These are phyloP conservation scores for Puccinia polysora DNA, from an alignment of 1,284 basidiomycete genomes.

Conservation along the genomic window DNA sequence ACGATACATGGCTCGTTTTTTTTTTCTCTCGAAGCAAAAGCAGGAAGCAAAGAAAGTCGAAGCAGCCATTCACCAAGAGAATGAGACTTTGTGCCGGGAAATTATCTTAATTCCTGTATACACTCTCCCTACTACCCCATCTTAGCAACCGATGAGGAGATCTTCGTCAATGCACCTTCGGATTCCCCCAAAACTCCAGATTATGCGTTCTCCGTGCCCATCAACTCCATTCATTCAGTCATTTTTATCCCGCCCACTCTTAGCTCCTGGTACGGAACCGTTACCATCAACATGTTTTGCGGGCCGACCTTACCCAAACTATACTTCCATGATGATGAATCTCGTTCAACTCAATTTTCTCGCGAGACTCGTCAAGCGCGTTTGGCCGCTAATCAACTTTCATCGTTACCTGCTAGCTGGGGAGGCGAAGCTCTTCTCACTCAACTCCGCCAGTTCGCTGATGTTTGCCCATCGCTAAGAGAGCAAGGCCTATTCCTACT, in stretches of 20 bases:
- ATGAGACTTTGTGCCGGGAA: too few relatives aligned
- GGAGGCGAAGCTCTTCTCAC: slow-evolving; percentile 62
- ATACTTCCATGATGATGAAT: slow-evolving; percentile 95
- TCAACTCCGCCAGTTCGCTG: slow-evolving; percentile 58
- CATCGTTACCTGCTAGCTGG: slow-evolving; percentile 56
- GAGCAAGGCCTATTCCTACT: slow-evolving; percentile 80
- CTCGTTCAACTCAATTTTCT: slow-evolving; percentile 59
- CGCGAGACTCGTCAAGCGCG: slow-evolving; percentile 47
- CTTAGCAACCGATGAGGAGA: slow-evolving; percentile 28
- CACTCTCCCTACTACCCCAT: too few relatives aligned
- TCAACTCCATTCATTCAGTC: slow-evolving; percentile 83
- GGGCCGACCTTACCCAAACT: slow-evolving; percentile 84
- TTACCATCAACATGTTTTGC: slow-evolving; percentile 72
- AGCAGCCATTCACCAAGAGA: too few relatives aligned
- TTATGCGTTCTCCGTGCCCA: slow-evolving; percentile 88
- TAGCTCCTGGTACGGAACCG: slow-evolving; percentile 73
- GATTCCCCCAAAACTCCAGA: slow-evolving; percentile 54
- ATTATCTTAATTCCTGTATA: too few relatives aligned
- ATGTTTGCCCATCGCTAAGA: slow-evolving; percentile 70
- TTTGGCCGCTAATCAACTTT: slow-evolving; percentile 45
- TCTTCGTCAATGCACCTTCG: slow-evolving; percentile 35
- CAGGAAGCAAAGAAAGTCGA: too few relatives aligned
- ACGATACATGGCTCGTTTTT: too few relatives aligned
- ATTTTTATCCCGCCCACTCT: slow-evolving; percentile 76
- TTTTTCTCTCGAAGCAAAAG: too few relatives aligned